Evolutionary conservation across 169 alveolate genomes (phyloP).

Genomic region (Amoebophrya sp.): DNA sequence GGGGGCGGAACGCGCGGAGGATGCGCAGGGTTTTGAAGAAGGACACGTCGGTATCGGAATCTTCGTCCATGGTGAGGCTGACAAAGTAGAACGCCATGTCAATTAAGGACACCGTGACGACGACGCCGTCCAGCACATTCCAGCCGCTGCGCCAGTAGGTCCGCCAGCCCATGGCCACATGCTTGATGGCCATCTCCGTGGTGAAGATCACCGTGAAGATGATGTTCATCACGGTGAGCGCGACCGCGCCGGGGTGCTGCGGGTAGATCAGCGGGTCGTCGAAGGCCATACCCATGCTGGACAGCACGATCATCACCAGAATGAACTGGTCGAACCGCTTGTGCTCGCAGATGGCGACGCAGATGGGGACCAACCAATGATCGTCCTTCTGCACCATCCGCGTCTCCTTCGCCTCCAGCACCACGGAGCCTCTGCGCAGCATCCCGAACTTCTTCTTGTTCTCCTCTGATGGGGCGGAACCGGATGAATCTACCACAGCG

Average conservation of each 20-base stretch:
- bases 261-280: slow-evolving; percentile 25
- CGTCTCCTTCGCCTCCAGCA: no score
- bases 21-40: slow-evolving; percentile 54
- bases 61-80: no score
- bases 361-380: no score
- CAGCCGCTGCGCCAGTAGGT: slow-evolving; percentile 43
- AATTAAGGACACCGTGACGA: slow-evolving; percentile 34
- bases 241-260: background rate
- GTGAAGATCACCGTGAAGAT: background rate
- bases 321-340: slow-evolving; percentile 26
- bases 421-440: no score
- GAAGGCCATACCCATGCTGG: background rate
- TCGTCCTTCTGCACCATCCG: background rate
- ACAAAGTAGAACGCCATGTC: background rate
- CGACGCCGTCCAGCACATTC: slow-evolving; percentile 45
- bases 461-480: no score
- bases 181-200: slow-evolving; percentile 11
- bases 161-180: slow-evolving; percentile 25
- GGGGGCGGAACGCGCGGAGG: slow-evolving; percentile 61
- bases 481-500: no score
- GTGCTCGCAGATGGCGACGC: background rate
- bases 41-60: background rate
- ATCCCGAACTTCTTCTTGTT: no score
- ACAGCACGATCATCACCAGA: background rate
- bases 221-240: background rate